Evolutionary conservation across 2,329 filamentous ascomycete species (phyloP), one percentile per base, ranked within the genome.

Genomic region (Apiospora aurea): DNA sequence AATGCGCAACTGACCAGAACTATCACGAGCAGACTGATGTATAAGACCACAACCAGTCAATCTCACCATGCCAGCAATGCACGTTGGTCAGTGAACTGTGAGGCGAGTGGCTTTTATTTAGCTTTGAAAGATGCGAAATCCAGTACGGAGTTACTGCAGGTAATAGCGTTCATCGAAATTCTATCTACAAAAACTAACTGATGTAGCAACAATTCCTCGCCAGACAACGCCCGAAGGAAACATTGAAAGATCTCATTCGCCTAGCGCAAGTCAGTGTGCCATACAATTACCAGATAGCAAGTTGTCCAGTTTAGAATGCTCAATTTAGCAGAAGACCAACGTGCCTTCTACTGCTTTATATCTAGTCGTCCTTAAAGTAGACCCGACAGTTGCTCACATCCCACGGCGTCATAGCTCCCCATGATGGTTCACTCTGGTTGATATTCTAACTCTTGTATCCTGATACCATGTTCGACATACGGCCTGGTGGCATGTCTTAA

Each of bases 191-290:
- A n/a, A 38, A n/a, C 24, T 67, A 38, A 43, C 21, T 43, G 61
- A 67, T 67, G 21, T 67, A 67, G 61, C 61, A 67, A 67, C 61
- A 38, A 38, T 43, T 67, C 24, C 34, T 67, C 34, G 34, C 61
- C 24, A 43, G 21, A 41, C 61, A 26, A n/a, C 18, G 24, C 43
- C 61, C 61, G 34, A 67, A 67, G 43, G 61, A 67, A 26, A n/a
- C 61, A 67, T 67, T 67, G 14, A 67, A 67, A 67, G 61, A 67
- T 67, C 43, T 67, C 21, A 67, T 67, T 43, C 61, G 61, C 8
- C 61, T 67, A 41, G 61, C 61, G 34, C 21, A 43, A n/a, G 43
- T 67, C 24, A 43, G 34, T 43, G 61, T 67, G 34, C 61, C 61
- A 67, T 67, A 41, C 61, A 67, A 67, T 43, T 67, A 67, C 61